Evolutionary conservation across 352 stramenopile species (phyloP).

Genomic region (Globisporangium perplexum): DNA sequence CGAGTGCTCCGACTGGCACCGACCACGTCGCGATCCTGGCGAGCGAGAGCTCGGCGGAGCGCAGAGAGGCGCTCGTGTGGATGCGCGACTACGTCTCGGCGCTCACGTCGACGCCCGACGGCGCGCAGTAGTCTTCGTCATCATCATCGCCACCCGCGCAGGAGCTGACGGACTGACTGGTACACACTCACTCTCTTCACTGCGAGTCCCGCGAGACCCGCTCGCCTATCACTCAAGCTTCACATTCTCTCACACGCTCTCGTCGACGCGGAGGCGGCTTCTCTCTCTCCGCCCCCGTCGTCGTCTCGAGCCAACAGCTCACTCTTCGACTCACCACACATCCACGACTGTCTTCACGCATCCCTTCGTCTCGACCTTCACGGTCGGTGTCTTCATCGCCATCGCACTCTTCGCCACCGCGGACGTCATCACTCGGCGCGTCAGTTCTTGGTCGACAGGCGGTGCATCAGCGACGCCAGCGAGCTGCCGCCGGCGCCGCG

Average conservation of each 20-base stretch:
- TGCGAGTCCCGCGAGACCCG: constrained; percentile 1
- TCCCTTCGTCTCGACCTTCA: neutral
- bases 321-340: constrained; percentile 8
- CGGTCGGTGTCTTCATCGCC: neutral
- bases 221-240: constrained; percentile 8
- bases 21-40: constrained; percentile 7
- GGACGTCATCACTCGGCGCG: too few species aligned
- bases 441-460: constrained; percentile 35
- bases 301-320: neutral
- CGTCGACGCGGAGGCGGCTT: neutral
- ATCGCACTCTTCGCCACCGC: neutral
- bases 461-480: constrained; percentile 52
- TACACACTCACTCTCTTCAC: neutral
- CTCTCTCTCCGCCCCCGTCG: too few species aligned
- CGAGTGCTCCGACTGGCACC: constrained; percentile 1
- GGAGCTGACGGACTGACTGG: neutral
- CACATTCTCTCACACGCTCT: constrained; percentile 7
- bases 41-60: constrained; percentile 1
- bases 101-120: neutral
- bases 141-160: too few species aligned
- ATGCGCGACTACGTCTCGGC: constrained; percentile 15
- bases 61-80: constrained; percentile 11
- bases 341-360: constrained; percentile 1
- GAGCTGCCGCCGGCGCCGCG: constrained; percentile 46
- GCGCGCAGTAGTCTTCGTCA: neutral